Conservation (phyloP, 768 basidiomycete species). For the Leccinellum rugosiceps region DNA sequence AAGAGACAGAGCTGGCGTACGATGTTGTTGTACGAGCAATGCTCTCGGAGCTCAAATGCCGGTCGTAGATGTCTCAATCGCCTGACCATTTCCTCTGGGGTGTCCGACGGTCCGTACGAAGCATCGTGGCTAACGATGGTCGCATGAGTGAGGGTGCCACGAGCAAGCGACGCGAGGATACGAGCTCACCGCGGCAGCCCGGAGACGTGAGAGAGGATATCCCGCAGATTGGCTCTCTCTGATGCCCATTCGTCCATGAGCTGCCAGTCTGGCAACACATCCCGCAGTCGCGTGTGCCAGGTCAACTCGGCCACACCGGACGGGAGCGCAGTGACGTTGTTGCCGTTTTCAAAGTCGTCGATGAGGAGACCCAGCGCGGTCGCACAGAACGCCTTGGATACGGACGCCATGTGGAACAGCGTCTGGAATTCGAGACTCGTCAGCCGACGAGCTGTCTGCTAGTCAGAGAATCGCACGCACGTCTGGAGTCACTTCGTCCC, state of each 20-base stretch:
- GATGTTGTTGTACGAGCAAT: constrained; percentile 39
- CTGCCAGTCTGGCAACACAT: constrained; percentile 41
- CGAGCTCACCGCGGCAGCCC: constrained; percentile 36
- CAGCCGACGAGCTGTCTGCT: background rate
- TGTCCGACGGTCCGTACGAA: constrained; percentile 29
- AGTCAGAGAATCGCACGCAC: constrained; percentile 15
- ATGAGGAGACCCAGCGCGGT: constrained; percentile 40
- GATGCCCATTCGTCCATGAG: constrained; percentile 40
- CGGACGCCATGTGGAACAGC: constrained; percentile 35
- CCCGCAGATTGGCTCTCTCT: constrained; percentile 34
- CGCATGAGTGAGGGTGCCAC: background rate
- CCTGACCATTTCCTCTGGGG: constrained; percentile 17
- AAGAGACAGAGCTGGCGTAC: constrained; percentile 14
- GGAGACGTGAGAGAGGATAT: constrained; percentile 39
- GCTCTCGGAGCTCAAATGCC: constrained; percentile 35
- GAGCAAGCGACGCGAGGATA: background rate
- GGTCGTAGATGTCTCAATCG: constrained; percentile 31
- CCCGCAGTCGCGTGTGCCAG: constrained; percentile 34
- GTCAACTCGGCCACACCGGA: constrained; percentile 25
- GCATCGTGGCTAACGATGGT: constrained; percentile 32
- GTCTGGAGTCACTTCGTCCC: constrained; percentile 30
- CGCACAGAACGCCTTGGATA: constrained; percentile 40
- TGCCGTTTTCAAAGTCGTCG: constrained; percentile 37
- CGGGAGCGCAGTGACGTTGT: constrained; percentile 36
- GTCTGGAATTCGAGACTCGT: constrained; percentile 27